phyloP scores from a whole-genome alignment of 2,329 filamentous ascomycete genomes.

The Raffaelea deltoideospora region DNA sequence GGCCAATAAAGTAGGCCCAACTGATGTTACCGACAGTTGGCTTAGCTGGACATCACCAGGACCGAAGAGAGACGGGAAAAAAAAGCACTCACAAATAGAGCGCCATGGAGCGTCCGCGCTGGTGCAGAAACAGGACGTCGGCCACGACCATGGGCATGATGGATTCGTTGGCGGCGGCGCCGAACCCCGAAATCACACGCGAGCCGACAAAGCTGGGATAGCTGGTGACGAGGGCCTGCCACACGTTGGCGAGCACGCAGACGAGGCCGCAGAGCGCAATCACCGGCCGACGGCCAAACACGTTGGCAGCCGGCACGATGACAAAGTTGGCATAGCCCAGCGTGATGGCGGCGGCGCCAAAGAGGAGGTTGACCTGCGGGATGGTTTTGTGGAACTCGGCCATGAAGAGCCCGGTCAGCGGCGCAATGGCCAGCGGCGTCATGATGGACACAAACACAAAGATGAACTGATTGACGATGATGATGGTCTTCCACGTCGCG shows the following conservation, averaged over 20 bases:
- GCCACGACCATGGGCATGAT: constrained; percentile 44
- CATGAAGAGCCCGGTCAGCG: constrained; percentile 19
- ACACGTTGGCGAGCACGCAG: constrained; percentile 26
- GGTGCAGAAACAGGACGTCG: constrained; percentile 41
- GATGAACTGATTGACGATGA: constrained; percentile 17
- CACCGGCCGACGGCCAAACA: constrained; percentile 18
- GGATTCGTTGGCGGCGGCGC: constrained; percentile 45
- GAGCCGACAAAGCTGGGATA: constrained; percentile 50
- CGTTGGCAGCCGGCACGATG: constrained; percentile 16
- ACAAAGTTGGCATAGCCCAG: constrained; percentile 20
- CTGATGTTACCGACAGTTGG: background rate
- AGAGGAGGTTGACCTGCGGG: constrained; percentile 18
- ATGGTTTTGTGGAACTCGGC: constrained; percentile 17
- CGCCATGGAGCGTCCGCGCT: constrained; percentile 35
- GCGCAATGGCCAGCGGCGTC: constrained; percentile 19
- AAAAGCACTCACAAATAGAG: constrained; percentile 15
- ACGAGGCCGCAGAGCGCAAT: constrained; percentile 18
- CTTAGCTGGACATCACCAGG: background rate
- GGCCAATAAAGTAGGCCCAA: constrained; percentile 24
- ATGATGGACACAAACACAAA: constrained; percentile 20
- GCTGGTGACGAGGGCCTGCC: constrained; percentile 36
- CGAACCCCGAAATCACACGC: constrained; percentile 44
- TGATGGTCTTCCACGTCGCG: constrained; percentile 15
- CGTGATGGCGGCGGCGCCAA: constrained; percentile 17
- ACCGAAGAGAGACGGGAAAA: background rate